Base-by-base conservation (phyloP, 768 basidiomycete species). In the Austroboletus eburneus region DNA sequence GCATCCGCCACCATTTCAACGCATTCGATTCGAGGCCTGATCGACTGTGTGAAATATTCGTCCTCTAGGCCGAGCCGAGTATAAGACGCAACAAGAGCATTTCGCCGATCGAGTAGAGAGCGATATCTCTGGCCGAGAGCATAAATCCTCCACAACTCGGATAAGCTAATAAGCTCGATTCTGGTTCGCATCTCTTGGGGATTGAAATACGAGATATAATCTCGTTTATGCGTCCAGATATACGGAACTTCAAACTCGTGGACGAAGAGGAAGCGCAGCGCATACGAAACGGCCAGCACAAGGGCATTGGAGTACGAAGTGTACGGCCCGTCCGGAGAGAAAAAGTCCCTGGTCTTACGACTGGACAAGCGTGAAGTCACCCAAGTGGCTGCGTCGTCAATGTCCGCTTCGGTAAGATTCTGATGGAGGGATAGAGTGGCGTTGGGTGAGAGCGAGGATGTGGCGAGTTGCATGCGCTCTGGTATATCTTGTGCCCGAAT, bases 161-260 rank as follows among this genome's bases (percentile, higher is more conserved):
- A 71, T 49, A 86, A 73, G 54, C 68, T 77, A 48, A 99, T 77
- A 24, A 97, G 80, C 51, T 87, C 85, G 18, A 78, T 61, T 30
- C 79, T 79, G n/a, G 75, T 61, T 27, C 78, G 72, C 42, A 81
- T 75, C 48, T 86, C 82, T 25, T 70, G 64, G 39, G 80, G 73
- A 58, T 91, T 87, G 65, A 88, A 89, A 64, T 87, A 80, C 38
- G 83, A 81, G 57, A 98, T 85, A 59, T 89, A 86, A 64, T 99
- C 96, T 30, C 89, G 79, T 58, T 89, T 90, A 72, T 97, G 91
- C 16, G 83, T 81, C 87, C 88, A 96, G 51, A 98, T 83, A 68
- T 92, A 94, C 0, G 96, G 92, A 7, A 97, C 94, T 64, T 99
- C 96, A 53, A 88, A 85, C 57, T 90, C 81, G 35, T 91, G 81